Evolutionary conservation across 1,284 basidiomycete genomes (phyloP), one percentile per base, ranked within the genome.

Genomic region (Melampsora americana): DNA sequence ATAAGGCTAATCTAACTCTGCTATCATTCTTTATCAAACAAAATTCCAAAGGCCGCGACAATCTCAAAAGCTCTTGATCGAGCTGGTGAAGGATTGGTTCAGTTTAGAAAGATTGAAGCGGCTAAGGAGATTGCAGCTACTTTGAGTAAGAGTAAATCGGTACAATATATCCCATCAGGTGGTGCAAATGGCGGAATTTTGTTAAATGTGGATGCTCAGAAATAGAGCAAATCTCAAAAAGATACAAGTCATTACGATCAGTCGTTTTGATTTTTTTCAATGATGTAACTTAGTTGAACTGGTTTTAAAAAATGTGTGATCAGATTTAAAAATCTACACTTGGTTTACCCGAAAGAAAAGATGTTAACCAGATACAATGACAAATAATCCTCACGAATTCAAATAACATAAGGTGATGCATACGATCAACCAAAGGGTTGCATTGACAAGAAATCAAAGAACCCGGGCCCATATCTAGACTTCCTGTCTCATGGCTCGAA

Each of bases 31-130:
- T 44, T 46, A 9, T 67, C 12, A 23, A 32, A 46, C 14, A 28
- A 48, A 42, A 42, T 42, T 11, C 1, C 6, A 42, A 56, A 74
- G 72, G 94, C 94, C 6, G 85, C 89, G 76, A 95, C 93, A 77
- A 97, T 99, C 82, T 95, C 93, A 18, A 87, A 86, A 78, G 93
- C 96, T n/a, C 84, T 97, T 82, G 90, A 92, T 81, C 92, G 90
- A 85, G 95, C 94, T 2, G 96, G 95, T 23, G 94, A 97, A 81
- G 95, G 93, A 50, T 93, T 98, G 84, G 89, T 99, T 74, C 90
- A 93, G 78, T 89, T 99, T 83, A 88, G 95, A 81, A 93, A 95
- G 85, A 99, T 99, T 81, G 96, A 99, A 85, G 93, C 96, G 59
- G 92, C 91, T 86, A 94, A 97, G 86, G 95, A 95, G 77, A 97